Conservation (phyloP, 257 asterid species). For the Hygrophila difformis region DNA sequence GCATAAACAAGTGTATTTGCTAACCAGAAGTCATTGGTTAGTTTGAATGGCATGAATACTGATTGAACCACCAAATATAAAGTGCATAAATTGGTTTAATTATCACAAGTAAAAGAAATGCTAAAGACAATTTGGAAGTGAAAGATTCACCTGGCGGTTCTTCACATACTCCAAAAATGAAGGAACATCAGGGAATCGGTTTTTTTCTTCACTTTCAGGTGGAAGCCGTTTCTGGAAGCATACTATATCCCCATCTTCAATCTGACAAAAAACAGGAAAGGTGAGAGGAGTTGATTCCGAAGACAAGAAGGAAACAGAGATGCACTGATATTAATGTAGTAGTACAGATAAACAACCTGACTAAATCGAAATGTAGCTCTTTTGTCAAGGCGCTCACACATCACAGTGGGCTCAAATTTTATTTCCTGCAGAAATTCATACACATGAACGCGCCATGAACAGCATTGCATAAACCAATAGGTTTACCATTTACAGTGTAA, state of each 20-base stretch:
- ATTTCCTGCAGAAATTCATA: conserved; percentile 53
- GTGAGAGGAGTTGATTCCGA: background rate
- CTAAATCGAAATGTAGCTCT: conserved; percentile 67
- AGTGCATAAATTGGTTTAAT: background rate
- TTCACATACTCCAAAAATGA: conserved; percentile 83
- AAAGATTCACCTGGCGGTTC: conserved; percentile 74
- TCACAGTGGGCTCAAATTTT: conserved; percentile 87
- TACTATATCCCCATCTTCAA: conserved; percentile 96
- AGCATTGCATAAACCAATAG: conserved; percentile 11
- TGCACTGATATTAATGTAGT: conserved; percentile 1
- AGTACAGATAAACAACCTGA: conserved; percentile 40
- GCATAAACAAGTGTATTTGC: background rate
- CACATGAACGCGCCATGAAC: conserved; percentile 5
- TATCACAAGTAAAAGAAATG: background rate
- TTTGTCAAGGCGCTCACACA: conserved; percentile 92
- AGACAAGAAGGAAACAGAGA: conserved; percentile 6
- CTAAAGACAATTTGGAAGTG: background rate
- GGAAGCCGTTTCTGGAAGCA: conserved; percentile 77
- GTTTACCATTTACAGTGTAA: background rate
- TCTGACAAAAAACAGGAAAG: conserved; percentile 24
- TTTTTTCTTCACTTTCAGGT: conserved; percentile 52
- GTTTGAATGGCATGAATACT: background rate
- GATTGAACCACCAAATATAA: background rate
- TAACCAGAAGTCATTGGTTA: background rate
- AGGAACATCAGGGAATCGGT: conserved; percentile 79